Evolutionary conservation across 139 green algal genomes (phyloP).

Genomic region (Tetradesmus obliquus): DNA sequence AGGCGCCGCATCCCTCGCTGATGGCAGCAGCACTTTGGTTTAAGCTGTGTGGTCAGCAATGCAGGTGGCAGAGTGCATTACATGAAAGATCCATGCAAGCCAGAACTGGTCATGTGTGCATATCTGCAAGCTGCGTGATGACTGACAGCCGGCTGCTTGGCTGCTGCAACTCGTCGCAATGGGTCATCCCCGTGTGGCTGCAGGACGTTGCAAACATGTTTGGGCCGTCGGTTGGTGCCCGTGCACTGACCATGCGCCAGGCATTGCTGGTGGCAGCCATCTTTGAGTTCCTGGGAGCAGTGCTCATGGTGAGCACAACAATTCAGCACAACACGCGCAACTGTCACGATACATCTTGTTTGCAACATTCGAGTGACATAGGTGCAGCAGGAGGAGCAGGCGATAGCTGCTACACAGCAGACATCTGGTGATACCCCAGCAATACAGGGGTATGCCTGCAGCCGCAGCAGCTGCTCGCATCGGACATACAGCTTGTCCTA

Average conservation of each 20-base stretch:
- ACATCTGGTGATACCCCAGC: background rate
- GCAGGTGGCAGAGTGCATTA: too few relatives aligned
- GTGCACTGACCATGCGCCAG: conserved; percentile 53
- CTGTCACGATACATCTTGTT: background rate
- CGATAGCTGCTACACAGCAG: too few relatives aligned
- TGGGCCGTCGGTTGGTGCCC: conserved; percentile 53
- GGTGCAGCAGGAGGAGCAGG: too few relatives aligned
- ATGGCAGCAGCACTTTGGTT: too few relatives aligned
- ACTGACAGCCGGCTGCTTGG: background rate
- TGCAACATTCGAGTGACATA: background rate
- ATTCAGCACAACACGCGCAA: background rate
- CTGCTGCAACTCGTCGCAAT: background rate
- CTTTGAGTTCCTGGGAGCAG: conserved; percentile 60
- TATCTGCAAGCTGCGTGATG: too few relatives aligned
- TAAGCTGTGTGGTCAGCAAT: too few relatives aligned
- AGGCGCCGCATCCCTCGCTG: too few relatives aligned
- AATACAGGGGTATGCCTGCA: background rate
- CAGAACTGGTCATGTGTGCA: too few relatives aligned
- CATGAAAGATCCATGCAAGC: too few relatives aligned
- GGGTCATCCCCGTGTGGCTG: background rate
- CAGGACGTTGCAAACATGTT: conserved; percentile 65
- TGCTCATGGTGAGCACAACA: conserved; percentile 43
- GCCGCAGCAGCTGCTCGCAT: background rate
- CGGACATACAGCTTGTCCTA: too few relatives aligned
- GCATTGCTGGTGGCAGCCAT: conserved; percentile 55